These are phyloP conservation scores for Blastocystis sp. DNA, from an alignment of 352 stramenopile species.

Conservation along the genomic window DNA sequence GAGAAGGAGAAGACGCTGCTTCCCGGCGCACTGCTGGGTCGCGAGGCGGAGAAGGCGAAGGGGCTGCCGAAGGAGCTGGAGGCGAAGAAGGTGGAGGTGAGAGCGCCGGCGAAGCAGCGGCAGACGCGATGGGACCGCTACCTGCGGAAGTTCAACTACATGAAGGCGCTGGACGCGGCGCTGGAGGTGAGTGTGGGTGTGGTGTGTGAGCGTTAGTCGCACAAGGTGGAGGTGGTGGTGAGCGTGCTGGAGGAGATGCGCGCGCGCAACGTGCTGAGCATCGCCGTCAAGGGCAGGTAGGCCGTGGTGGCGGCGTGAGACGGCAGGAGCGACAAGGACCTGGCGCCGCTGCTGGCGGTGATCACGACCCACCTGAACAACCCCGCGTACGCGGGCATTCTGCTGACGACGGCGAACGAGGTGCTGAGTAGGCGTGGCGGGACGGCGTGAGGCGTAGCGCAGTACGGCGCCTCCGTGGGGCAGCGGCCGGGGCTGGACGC, in stretches of 20 bases:
- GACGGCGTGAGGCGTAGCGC: neutral
- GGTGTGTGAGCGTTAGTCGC: neutral
- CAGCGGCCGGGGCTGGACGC: constrained; percentile 46
- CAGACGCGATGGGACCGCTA: constrained; percentile 36
- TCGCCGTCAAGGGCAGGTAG: constrained; percentile 34
- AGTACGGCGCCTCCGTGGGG: constrained; percentile 4
- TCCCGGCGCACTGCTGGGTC: constrained; percentile 8
- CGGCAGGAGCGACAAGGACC: constrained; percentile 38
- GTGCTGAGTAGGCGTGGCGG: constrained; percentile 1
- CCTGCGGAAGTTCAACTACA: constrained; percentile 55
- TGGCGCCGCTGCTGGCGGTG: constrained; percentile 58
- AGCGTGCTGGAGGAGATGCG: constrained; percentile 47
- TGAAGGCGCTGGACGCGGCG: constrained; percentile 61
- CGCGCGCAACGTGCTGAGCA: constrained; percentile 19
- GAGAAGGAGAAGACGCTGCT: constrained; percentile 8
- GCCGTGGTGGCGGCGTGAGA: neutral
- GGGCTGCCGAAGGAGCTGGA: constrained; percentile 10
- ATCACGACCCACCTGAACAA: constrained; percentile 26
- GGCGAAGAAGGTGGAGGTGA: constrained; percentile 64
- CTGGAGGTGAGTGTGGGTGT: constrained; percentile 6
- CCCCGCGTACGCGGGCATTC: constrained; percentile 23
- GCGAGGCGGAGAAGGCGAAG: neutral
- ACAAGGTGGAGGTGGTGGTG: constrained; percentile 18
- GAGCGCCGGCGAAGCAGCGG: neutral
- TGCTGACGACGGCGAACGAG: constrained; percentile 2